Evolutionary conservation across 192 early-diverging fungal species (phyloP), one percentile per base, ranked within the genome.

Genomic region (Paraglomus brasilianum): DNA sequence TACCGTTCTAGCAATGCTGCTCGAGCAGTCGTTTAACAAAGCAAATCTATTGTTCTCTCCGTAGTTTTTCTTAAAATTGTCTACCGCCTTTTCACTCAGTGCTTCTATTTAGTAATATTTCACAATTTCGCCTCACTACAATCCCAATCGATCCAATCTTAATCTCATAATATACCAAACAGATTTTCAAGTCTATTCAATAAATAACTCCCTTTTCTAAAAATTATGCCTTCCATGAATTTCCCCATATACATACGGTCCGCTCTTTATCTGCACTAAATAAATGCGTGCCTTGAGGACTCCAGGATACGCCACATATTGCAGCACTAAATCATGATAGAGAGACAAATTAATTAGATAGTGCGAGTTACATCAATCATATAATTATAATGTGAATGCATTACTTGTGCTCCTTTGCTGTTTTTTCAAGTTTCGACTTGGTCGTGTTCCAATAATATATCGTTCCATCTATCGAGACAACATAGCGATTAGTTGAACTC

Each of bases 361-460:
- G 30, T 30, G 30, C 30, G 30, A 30, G 30, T 30, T 30, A 30
- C 30, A 30, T 30, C 30, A 30, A 30, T 30, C 1, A 30, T 30
- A 30, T 30, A 30, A 30, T 1, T 30, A 30, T 30, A 1, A 30
- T 30, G 30, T 30, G 30, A 30, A 30, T 30, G 30, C 30, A 77
- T 40, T 88, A 88, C 80, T 77, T 85, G 76, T 94, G 92, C 21
- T 89, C 89, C 66, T 88, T 85, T 56, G 86, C 62, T 17, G 82
- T 77, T 64, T 79, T 83, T 72, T 92, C 85, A 13, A 94, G 73
- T 59, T 84, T 84, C 24, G 87, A 86, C 61, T 79, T 88, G 39
- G 57, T 66, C 3, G 75, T 80, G 67, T 92, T 86, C 94, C 94
- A 96, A 50, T 95, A 78, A 77, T 82, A 93, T 14, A 98, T 71